Conservation (phyloP, 163 green algal species). For the Coccomyxa subellipsoidea region DNA sequence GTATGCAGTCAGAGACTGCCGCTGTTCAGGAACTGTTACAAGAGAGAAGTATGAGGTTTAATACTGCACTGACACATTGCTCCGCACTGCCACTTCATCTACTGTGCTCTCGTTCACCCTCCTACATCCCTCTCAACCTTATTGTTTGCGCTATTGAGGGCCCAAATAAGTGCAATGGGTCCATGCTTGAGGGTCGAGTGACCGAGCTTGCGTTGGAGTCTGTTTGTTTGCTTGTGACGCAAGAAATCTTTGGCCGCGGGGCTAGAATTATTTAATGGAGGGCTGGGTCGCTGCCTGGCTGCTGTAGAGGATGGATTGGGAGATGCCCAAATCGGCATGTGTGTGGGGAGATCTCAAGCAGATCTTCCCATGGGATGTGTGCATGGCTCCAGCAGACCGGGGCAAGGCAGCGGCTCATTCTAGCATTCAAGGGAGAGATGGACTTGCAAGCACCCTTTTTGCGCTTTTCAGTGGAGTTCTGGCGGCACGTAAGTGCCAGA, state of each 20-base stretch:
- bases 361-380: no score
- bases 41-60: neutral
- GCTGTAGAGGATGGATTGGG: neutral
- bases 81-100: neutral
- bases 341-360: no score
- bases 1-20: no score
- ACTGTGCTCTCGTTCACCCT: neutral
- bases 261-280: neutral
- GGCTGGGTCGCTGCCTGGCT: neutral
- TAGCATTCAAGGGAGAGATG: neutral
- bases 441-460: neutral
- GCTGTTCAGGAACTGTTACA: neutral
- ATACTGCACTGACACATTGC: neutral
- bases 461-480: neutral
- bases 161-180: neutral
- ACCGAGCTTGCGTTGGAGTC: neutral
- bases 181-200: neutral
- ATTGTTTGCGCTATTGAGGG: neutral
- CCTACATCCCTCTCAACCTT: neutral
- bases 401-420: neutral
- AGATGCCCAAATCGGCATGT: neutral
- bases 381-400: neutral
- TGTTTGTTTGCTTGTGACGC: neutral
- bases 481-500: neutral
- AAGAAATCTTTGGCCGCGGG: neutral